phyloP scores from a whole-genome alignment of 164 flowering plant species.

The Stephania yunnanensis region DNA sequence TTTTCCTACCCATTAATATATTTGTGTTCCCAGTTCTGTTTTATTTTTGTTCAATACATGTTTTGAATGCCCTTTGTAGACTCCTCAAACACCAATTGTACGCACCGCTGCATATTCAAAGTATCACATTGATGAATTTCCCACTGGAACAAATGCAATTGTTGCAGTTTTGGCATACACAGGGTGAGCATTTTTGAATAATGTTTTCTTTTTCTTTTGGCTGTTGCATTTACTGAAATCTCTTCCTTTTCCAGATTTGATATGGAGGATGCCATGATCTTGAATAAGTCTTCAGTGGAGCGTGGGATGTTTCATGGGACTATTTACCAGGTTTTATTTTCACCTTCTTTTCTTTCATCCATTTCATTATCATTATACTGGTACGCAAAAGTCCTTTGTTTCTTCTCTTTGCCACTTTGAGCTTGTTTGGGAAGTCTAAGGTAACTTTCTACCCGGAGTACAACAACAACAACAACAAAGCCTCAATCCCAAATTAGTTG shows the following conservation, averaged over 20 bases:
- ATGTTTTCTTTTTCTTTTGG: background rate
- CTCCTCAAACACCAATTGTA: constrained; percentile 95
- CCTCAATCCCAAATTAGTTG: too few relatives aligned
- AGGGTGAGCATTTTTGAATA: constrained; percentile 46
- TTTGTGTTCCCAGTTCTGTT: background rate
- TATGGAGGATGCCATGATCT: constrained; percentile 99
- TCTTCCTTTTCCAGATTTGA: constrained; percentile 56
- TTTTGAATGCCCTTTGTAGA: constrained; percentile 34
- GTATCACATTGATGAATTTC: constrained; percentile 71
- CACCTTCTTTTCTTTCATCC: background rate
- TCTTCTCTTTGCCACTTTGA: too few relatives aligned
- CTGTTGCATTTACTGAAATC: background rate
- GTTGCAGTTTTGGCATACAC: constrained; percentile 95
- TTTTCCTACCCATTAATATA: too few relatives aligned
- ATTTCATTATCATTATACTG: background rate
- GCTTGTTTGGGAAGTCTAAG: too few relatives aligned
- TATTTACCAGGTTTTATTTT: constrained; percentile 64
- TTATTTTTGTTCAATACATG: background rate
- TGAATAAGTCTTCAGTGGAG: constrained; percentile 94
- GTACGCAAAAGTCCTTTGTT: too few relatives aligned
- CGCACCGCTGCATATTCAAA: constrained; percentile 74
- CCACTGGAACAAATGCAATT: constrained; percentile 92
- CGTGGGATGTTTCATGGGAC: constrained; percentile 86
- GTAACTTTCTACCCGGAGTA: too few relatives aligned
- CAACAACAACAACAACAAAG: too few relatives aligned